Base-by-base conservation (phyloP, 73 alveolate genomes). In the Effrenium voratum region DNA sequence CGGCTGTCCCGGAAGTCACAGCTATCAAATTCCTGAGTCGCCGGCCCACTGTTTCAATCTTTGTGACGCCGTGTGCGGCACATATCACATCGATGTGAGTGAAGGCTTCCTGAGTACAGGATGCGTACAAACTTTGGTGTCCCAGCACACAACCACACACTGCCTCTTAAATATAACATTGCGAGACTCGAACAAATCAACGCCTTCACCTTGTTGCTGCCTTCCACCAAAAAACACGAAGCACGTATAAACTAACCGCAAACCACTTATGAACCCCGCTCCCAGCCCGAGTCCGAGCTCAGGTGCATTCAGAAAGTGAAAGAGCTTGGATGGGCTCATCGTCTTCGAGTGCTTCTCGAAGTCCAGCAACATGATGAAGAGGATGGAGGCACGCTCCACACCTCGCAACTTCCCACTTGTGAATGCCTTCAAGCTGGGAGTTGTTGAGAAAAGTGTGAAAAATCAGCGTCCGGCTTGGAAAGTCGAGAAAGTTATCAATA, bases 331-430 rank as follows among this genome's bases (percentile, higher is more conserved):
- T 1, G 97, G 97, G 36, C 88, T 90, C 97, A 90, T 90, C 59
- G 76, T 90, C 83, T 60, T 75, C 87, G 97, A 90, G 76, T 90
- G 46, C 75, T 46, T 57, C 38, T 86, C 97, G 75, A 90, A 90
- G 88, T 90, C 97, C 52, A 59, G 45, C 47, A 90, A 55, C 38
- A 90, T 55, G 80, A 90, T 68, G 87, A 90, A 90, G 34, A 90
- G 88, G 76, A 90, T 90, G 68, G 97, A 90, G 10, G 68, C 97
- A 24, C 97, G 97, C 44, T 90, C 97, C 88, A 90, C 97, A n/a
- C 97, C 97, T 86, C 26, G 59, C 28, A 5, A 5, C 8, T 12
- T 8, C 26, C 63, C 63, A 52, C 63, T 52, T 52, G 8, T 52
- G n/a, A n/a, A n/a, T n/a, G n/a, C n/a, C n/a, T n/a, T n/a, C n/a